A percentile compares a stretch with the other conserved stretches of the same genome.
These are phyloP conservation scores for Beauveria australis DNA, from an alignment of 2,329 filamentous ascomycete genomes.

Conservation along the genomic window DNA sequence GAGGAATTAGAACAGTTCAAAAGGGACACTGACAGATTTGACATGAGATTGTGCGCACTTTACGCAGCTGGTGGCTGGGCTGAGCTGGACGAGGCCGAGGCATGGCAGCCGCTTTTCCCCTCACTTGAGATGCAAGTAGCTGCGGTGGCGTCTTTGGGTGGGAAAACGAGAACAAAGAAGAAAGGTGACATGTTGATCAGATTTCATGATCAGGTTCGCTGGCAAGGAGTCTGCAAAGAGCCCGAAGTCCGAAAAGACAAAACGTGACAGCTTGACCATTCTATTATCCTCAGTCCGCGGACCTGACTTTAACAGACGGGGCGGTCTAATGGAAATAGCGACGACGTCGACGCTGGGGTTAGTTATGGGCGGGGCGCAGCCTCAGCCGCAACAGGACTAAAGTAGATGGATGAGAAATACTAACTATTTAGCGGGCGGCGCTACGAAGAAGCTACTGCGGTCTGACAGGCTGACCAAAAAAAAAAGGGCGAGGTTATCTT, in stretches of 20 bases:
- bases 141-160: background rate
- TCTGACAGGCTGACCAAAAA: background rate
- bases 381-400: background rate
- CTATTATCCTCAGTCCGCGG: no score
- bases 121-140: background rate
- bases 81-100: background rate
- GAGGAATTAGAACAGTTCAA: background rate
- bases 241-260: background rate
- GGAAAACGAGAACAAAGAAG: background rate
- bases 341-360: background rate
- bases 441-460: background rate
- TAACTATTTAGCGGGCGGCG: background rate
- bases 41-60: background rate
- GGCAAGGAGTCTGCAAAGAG: background rate
- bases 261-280: no score
- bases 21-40: background rate
- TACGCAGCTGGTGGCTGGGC: background rate
- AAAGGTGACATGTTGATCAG: no score
- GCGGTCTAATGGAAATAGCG: no score
- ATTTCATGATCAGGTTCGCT: no score
- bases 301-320: no score
- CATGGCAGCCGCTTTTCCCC: background rate
- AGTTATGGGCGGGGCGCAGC: no score
- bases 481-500: no score
- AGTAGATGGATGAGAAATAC: background rate